Conservation (phyloP, 805 yeast species). For the Wickerhamiella slavikovae region DNA sequence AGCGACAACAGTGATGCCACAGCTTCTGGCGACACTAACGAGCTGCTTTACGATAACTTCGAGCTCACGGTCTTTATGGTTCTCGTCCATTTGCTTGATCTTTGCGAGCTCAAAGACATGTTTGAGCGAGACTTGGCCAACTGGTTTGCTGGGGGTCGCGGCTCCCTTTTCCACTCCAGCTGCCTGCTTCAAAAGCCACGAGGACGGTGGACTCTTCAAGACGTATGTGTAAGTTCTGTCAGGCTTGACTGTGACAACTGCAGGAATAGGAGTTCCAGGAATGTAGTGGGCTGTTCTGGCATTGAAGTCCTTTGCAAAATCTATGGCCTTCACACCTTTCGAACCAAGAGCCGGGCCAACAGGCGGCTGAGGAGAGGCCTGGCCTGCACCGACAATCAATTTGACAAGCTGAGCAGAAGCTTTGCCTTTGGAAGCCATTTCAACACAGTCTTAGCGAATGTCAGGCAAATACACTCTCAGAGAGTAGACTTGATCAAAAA, state of each 20-base stretch:
- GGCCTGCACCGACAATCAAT: constrained; percentile 88
- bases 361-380: constrained; percentile 97
- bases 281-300: constrained; percentile 80
- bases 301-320: constrained; percentile 93
- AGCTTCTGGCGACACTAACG: constrained; percentile 70
- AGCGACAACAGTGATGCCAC: constrained; percentile 68
- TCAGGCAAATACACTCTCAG: neutral
- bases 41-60: constrained; percentile 65
- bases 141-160: constrained; percentile 27
- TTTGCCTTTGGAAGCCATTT: constrained; percentile 16
- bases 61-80: constrained; percentile 49
- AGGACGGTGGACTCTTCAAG: constrained; percentile 78
- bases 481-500: too few relatives aligned
- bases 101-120: constrained; percentile 90
- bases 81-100: constrained; percentile 68
- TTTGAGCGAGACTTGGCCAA: constrained; percentile 58
- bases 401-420: constrained; percentile 45
- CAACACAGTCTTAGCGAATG: neutral
- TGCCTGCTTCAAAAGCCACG: constrained; percentile 66
- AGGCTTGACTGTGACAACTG: constrained; percentile 66
- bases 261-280: constrained; percentile 84
- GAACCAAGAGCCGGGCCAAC: constrained; percentile 98
- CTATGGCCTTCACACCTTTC: constrained; percentile 96
- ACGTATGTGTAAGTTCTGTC: constrained; percentile 79
- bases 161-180: constrained; percentile 66